phyloP scores from a whole-genome alignment of 257 asterid genomes.

The Nicotiana tomentosiformis region DNA sequence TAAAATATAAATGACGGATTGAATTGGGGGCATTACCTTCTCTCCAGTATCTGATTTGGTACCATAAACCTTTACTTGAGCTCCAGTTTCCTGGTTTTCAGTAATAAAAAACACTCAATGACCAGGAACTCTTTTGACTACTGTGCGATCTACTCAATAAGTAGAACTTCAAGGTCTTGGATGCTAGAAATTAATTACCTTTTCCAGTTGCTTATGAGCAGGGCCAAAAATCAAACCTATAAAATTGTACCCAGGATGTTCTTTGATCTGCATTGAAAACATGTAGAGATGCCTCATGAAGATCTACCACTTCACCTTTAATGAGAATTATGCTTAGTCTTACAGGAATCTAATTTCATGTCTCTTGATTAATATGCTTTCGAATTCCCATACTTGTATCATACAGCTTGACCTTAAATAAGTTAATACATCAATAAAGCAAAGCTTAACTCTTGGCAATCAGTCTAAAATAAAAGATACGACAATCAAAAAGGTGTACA shows the following conservation, averaged over 20 bases:
- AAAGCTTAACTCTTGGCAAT: background rate
- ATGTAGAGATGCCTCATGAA: constrained; percentile 17
- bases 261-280: constrained; percentile 60
- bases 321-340: background rate
- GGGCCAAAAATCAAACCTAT: constrained; percentile 62
- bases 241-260: constrained; percentile 60
- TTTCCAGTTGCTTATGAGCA: constrained; percentile 73
- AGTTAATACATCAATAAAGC: background rate
- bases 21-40: constrained; percentile 45
- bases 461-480: background rate
- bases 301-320: constrained; percentile 6
- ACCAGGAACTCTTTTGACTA: background rate
- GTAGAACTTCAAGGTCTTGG: constrained; percentile 14
- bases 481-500: background rate
- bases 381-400: background rate
- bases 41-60: constrained; percentile 47
- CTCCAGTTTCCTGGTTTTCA: constrained; percentile 86
- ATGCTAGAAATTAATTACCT: constrained; percentile 39
- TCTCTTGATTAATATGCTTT: constrained; percentile 2
- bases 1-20: background rate
- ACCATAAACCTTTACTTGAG: constrained; percentile 78
- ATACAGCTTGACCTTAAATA: background rate
- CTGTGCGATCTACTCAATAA: constrained; percentile 5
- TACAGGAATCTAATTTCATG: background rate
- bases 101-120: background rate